A percentile compares a stretch with the other conserved stretches of the same genome.
These are phyloP conservation scores for Linderniella brevidens DNA, from an alignment of 257 asterid species.

Conservation along the genomic window DNA sequence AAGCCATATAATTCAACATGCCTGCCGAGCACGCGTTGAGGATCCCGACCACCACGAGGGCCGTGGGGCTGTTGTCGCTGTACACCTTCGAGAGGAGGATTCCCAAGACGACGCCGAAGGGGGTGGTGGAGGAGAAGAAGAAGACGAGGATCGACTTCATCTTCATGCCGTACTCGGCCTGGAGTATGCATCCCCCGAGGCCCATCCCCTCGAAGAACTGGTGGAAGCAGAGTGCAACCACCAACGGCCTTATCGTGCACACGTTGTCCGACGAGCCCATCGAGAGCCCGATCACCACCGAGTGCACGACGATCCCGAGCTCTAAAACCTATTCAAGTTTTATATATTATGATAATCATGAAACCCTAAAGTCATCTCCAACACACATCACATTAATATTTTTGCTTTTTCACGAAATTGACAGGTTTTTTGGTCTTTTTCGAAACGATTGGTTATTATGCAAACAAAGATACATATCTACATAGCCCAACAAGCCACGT, in stretches of 20 bases:
- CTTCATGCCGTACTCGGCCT: constrained; percentile 21
- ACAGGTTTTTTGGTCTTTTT: too few species aligned
- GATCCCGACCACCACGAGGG: constrained; percentile 25
- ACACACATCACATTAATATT: too few species aligned
- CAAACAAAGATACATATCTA: too few species aligned
- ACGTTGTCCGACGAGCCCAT: constrained; percentile 15
- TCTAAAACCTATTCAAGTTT: constrained; percentile 7
- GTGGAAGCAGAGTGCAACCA: constrained; percentile 20
- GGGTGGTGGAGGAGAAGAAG: constrained; percentile 29
- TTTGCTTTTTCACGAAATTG: too few species aligned
- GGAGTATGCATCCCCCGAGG: constrained; percentile 28
- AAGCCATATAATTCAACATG: constrained; percentile 26
- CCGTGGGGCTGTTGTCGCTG: constrained; percentile 25
- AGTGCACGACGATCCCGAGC: constrained; percentile 19
- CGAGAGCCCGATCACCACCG: constrained; percentile 17
- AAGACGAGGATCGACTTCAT: constrained; percentile 18
- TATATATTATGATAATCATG: neutral
- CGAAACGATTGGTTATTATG: too few species aligned
- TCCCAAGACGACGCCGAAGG: constrained; percentile 24
- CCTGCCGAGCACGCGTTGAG: constrained; percentile 27
- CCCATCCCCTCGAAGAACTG: constrained; percentile 22
- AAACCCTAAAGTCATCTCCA: too few species aligned
- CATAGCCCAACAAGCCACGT: too few species aligned
- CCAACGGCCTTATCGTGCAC: constrained; percentile 16
- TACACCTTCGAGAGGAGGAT: constrained; percentile 24